Conservation (phyloP, 2,329 filamentous ascomycete species). For the Colletotrichum sp. region DNA sequence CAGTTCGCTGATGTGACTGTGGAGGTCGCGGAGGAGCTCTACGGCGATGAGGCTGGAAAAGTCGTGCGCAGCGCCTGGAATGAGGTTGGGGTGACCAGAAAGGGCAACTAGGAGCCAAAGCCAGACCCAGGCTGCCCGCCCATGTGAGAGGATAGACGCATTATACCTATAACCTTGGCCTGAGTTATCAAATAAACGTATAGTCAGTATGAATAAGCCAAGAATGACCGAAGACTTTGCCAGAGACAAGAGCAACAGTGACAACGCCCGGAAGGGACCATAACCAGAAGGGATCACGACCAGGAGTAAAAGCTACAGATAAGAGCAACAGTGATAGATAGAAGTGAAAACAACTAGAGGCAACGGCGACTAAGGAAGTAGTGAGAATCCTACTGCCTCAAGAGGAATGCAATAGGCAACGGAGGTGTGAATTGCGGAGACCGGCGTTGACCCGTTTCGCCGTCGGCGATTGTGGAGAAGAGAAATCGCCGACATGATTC, state of each 20-base stretch:
- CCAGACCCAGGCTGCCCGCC: not conserved
- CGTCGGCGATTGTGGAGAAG: not conserved
- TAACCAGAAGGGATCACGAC: not conserved
- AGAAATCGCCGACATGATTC: not conserved
- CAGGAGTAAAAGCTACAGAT: not conserved
- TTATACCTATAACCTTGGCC: not conserved
- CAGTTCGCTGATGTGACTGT: constrained; percentile 56
- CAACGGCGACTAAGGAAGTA: no score
- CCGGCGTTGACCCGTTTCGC: not conserved
- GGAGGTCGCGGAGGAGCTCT: constrained; percentile 47
- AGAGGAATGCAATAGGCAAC: accelerated
- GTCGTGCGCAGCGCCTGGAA: constrained; percentile 52
- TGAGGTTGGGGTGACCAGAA: constrained; percentile 46
- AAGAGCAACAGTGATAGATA: not conserved
- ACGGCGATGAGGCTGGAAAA: constrained; percentile 44
- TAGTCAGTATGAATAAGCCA: not conserved
- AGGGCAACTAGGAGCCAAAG: constrained; percentile 3
- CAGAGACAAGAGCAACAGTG: not conserved
- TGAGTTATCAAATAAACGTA: not conserved
- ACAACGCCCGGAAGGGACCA: accelerated
- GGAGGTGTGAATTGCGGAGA: not conserved
- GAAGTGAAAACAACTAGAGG: no score
- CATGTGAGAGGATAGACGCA: not conserved
- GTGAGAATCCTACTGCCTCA: not conserved
- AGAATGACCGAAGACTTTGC: not conserved